These are phyloP conservation scores for Centrapalus pauciflorus DNA, from an alignment of 129 eudicot species.

Conservation along the genomic window DNA sequence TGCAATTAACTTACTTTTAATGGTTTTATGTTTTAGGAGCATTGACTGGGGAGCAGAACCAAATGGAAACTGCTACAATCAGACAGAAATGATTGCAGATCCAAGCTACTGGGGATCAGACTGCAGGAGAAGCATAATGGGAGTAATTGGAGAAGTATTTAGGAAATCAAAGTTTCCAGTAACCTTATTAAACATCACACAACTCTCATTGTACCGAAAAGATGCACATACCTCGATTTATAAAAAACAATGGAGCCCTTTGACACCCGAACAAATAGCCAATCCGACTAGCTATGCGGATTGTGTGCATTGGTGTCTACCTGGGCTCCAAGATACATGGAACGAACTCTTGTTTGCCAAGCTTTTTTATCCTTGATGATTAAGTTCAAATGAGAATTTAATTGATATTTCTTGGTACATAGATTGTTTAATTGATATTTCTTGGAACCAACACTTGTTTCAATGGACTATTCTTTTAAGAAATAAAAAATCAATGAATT, in stretches of 20 bases:
- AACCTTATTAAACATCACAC: constrained; percentile 73
- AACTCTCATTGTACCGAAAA: constrained; percentile 63
- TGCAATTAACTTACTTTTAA: too few species aligned
- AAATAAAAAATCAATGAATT: too few species aligned
- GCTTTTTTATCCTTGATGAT: constrained; percentile 66
- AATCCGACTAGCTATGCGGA: constrained; percentile 65
- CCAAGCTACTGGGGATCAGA: constrained; percentile 81
- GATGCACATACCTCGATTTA: constrained; percentile 85
- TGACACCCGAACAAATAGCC: constrained; percentile 52
- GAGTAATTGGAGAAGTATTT: constrained; percentile 47
- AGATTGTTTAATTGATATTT: too few species aligned
- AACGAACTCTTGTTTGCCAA: constrained; percentile 64
- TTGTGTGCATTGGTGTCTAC: constrained; percentile 72
- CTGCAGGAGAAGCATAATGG: constrained; percentile 61
- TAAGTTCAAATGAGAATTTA: neutral
- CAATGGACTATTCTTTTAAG: too few species aligned
- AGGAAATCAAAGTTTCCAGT: constrained; percentile 56
- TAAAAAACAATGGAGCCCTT: constrained; percentile 73
- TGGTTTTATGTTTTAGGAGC: constrained; percentile 41
- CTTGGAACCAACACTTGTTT: too few species aligned
- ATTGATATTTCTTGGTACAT: constrained; percentile 18
- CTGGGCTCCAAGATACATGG: constrained; percentile 78
- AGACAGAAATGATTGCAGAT: constrained; percentile 70
- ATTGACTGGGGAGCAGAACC: constrained; percentile 77
- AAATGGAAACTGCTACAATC: constrained; percentile 71